Evolutionary conservation across 2,329 filamentous ascomycete genomes (phyloP).

Genomic region (Trichoderma cornu-damae): DNA sequence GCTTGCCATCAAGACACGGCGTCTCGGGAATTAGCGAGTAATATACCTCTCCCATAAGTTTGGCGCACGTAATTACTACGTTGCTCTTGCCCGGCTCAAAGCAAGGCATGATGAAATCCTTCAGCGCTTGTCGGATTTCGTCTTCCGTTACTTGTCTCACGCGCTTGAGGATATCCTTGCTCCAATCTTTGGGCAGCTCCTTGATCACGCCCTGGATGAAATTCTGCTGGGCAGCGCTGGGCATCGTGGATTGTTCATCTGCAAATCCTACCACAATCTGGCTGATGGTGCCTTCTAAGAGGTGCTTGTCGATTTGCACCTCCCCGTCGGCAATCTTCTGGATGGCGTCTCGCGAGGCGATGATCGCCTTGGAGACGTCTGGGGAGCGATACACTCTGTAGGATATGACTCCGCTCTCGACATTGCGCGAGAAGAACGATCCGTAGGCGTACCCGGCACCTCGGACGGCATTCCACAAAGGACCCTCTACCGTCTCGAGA

Average conservation of each 20-base stretch:
- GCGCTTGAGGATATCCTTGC: conserved; percentile 66
- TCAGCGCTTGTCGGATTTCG: conserved; percentile 70
- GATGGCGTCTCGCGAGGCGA: conserved; percentile 69
- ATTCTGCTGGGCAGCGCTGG: conserved; percentile 72
- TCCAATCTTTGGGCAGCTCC: conserved; percentile 71
- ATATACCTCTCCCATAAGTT: conserved; percentile 76
- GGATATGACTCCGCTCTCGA: conserved; percentile 73
- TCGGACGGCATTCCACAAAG: conserved; percentile 87
- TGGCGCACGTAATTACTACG: conserved; percentile 81
- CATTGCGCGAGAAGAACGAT: conserved; percentile 68
- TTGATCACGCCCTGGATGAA: conserved; percentile 78
- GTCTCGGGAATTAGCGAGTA: too few species aligned
- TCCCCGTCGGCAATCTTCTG: conserved; percentile 67
- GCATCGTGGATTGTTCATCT: conserved; percentile 82
- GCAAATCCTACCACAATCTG: conserved; percentile 82
- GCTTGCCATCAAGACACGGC: neutral
- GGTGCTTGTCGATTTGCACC: conserved; percentile 68
- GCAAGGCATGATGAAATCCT: conserved; percentile 68
- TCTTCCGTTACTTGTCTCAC: conserved; percentile 71
- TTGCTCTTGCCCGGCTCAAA: conserved; percentile 79
- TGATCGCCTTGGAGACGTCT: conserved; percentile 80
- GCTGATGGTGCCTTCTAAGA: conserved; percentile 85
- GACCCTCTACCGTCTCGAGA: conserved; percentile 88
- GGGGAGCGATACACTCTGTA: conserved; percentile 89
- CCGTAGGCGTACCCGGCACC: conserved; percentile 93